These are phyloP conservation scores for Nicotiana undulata DNA, from an alignment of 257 asterid genomes.

Conservation along the genomic window DNA sequence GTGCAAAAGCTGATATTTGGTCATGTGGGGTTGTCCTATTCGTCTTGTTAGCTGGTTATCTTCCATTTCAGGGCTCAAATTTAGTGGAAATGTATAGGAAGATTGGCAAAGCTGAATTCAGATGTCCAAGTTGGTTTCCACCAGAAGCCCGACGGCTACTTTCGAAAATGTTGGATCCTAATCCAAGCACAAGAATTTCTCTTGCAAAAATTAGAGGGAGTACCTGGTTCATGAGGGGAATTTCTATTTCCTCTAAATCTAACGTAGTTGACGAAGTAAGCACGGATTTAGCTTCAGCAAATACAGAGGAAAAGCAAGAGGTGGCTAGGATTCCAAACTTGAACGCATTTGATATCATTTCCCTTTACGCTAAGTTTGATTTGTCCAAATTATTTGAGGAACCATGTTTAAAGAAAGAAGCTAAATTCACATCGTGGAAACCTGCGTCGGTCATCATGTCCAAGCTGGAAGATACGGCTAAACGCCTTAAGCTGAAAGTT, in stretches of 20 bases:
- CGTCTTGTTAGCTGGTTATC: slow-evolving; percentile 66
- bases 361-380: slow-evolving; percentile 69
- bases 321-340: slow-evolving; percentile 29
- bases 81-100: slow-evolving; percentile 76
- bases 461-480: slow-evolving; percentile 64
- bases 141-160: slow-evolving; percentile 47
- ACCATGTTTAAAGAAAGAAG: slow-evolving; percentile 41
- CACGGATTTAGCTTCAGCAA: slow-evolving; percentile 22
- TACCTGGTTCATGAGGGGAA: slow-evolving; percentile 54
- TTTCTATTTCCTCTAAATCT: slow-evolving; percentile 18
- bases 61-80: slow-evolving; percentile 72
- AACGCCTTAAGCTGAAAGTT: slow-evolving; percentile 51
- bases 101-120: slow-evolving; percentile 55
- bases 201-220: slow-evolving; percentile 44
- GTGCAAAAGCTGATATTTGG: slow-evolving; percentile 75
- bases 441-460: slow-evolving; percentile 61
- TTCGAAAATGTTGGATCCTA: slow-evolving; percentile 55
- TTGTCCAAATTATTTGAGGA: slow-evolving; percentile 68
- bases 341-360: slow-evolving; percentile 79
- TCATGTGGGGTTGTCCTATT: slow-evolving; percentile 75
- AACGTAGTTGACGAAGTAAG: slow-evolving; percentile 21
- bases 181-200: slow-evolving; percentile 52
- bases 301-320: slow-evolving; percentile 21
- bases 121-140: slow-evolving; percentile 61
- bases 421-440: slow-evolving; percentile 60